phyloP scores from a whole-genome alignment of 2,329 filamentous ascomycete genomes.

The Apiospora koreana region DNA sequence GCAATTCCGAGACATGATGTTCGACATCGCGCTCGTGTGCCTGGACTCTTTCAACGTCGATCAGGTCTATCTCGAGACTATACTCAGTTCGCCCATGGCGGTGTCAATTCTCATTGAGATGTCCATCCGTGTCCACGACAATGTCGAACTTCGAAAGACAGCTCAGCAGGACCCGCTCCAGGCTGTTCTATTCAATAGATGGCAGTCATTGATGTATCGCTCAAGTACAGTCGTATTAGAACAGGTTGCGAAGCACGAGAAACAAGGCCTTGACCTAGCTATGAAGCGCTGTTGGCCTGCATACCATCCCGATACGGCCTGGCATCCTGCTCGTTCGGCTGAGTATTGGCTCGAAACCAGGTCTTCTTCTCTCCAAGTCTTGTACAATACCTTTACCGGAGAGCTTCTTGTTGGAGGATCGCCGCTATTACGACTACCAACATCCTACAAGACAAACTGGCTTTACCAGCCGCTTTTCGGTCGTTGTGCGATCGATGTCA shows the following conservation, averaged over 20 bases:
- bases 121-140: conserved; percentile 8
- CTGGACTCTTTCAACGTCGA: conserved; percentile 10
- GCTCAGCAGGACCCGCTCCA: background rate
- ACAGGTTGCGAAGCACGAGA: background rate
- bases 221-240: background rate
- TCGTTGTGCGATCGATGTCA: background rate
- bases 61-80: background rate
- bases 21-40: conserved; percentile 11
- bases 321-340: background rate
- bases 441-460: background rate
- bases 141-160: background rate
- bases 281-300: background rate
- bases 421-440: background rate
- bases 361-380: background rate
- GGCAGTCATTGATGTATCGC: background rate
- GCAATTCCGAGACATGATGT: conserved; percentile 7
- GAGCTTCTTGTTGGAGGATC: background rate
- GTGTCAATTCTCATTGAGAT: background rate
- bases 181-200: conserved; percentile 1
- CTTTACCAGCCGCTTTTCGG: background rate
- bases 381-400: background rate
- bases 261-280: background rate
- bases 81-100: background rate
- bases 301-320: background rate
- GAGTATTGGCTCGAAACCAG: conserved; percentile 7